A percentile compares a stretch with the other conserved stretches of the same genome.
Evolutionary conservation across 768 basidiomycete species (phyloP).

Genomic region (Lactarius hatsudake): DNA sequence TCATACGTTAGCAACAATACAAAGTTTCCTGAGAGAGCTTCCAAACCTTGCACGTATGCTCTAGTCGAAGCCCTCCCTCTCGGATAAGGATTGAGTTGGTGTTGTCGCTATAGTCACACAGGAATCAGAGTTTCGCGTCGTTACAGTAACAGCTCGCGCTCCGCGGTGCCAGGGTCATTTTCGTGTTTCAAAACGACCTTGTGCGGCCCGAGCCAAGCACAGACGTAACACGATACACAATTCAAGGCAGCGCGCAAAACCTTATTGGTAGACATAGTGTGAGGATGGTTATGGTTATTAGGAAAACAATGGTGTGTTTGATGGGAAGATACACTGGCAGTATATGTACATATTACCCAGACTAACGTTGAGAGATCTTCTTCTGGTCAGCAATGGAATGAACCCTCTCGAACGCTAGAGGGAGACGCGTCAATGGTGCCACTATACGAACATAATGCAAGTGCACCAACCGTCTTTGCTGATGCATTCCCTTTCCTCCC

Average conservation of each 20-base stretch:
- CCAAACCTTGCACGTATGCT: not conserved
- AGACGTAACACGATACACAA: not conserved
- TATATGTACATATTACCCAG: not conserved
- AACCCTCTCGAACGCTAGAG: conserved; percentile 20
- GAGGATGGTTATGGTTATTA: not conserved
- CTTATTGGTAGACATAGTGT: not conserved
- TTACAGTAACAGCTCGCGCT: conserved; percentile 1
- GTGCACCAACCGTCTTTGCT: conserved; percentile 19
- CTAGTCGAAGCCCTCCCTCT: not conserved
- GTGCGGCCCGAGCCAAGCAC: not conserved
- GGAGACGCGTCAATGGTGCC: not conserved
- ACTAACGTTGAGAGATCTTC: conserved; percentile 21
- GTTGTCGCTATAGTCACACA: not conserved
- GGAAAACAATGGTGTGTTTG: not conserved
- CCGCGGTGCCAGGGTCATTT: not conserved
- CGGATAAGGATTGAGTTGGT: not conserved
- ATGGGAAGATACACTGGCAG: conserved; percentile 2
- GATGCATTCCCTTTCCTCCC: conserved; percentile 20
- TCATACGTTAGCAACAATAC: not conserved
- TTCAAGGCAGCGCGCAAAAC: not conserved
- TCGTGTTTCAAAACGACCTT: conserved; percentile 1
- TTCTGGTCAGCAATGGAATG: conserved; percentile 20
- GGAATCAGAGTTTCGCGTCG: not conserved
- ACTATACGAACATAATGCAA: not conserved
- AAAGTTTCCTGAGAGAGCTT: not conserved